Percentiles rank a stretch among this genome's conserved stretches.
phyloP scores from a whole-genome alignment of 2,329 filamentous ascomycete genomes.

The Furcasterigmium furcatum region DNA sequence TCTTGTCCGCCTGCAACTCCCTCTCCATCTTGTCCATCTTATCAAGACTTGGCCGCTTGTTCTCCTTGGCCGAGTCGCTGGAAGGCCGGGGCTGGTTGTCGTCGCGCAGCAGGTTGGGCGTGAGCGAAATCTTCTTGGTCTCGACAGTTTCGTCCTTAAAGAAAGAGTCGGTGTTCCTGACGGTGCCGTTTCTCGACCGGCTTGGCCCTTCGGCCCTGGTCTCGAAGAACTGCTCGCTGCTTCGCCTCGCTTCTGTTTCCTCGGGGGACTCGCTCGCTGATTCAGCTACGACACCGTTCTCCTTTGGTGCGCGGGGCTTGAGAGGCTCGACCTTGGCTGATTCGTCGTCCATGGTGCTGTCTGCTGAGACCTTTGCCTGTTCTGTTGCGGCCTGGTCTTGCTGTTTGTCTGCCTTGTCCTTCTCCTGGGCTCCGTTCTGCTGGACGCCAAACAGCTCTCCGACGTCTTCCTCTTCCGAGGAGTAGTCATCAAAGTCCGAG shows the following conservation, averaged over 20 bases:
- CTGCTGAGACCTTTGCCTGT: slow-evolving; percentile 23
- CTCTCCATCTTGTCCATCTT: slow-evolving; percentile 62
- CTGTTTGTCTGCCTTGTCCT: slow-evolving; percentile 23
- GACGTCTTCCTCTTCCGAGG: slow-evolving; percentile 65
- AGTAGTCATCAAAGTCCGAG: slow-evolving; percentile 81
- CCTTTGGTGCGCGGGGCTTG: slow-evolving; percentile 42
- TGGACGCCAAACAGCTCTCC: slow-evolving; percentile 37
- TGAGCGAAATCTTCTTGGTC: slow-evolving; percentile 95
- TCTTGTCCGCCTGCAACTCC: slow-evolving; percentile 56
- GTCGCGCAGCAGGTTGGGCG: slow-evolving; percentile 86
- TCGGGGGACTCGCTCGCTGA: slow-evolving; percentile 22
- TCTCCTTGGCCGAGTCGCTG: slow-evolving; percentile 53
- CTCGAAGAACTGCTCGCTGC: slow-evolving; percentile 67
- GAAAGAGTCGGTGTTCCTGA: slow-evolving; percentile 92
- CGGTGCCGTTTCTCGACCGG: slow-evolving; percentile 78
- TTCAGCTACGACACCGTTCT: slow-evolving; percentile 23
- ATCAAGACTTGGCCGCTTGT: slow-evolving; percentile 68
- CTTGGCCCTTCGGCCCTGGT: slow-evolving; percentile 46
- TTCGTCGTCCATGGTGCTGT: slow-evolving; percentile 41
- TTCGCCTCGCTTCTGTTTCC: slow-evolving; percentile 34
- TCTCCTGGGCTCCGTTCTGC: slow-evolving; percentile 26
- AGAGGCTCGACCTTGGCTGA: slow-evolving; percentile 54
- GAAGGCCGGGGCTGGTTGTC: slow-evolving; percentile 54
- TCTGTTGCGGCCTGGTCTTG: slow-evolving; percentile 19
- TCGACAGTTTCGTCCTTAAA: slow-evolving; percentile 95